Evolutionary conservation across 2,329 filamentous ascomycete species (phyloP), one percentile per base, ranked within the genome.

Genomic region (Metarhizium robertsii): DNA sequence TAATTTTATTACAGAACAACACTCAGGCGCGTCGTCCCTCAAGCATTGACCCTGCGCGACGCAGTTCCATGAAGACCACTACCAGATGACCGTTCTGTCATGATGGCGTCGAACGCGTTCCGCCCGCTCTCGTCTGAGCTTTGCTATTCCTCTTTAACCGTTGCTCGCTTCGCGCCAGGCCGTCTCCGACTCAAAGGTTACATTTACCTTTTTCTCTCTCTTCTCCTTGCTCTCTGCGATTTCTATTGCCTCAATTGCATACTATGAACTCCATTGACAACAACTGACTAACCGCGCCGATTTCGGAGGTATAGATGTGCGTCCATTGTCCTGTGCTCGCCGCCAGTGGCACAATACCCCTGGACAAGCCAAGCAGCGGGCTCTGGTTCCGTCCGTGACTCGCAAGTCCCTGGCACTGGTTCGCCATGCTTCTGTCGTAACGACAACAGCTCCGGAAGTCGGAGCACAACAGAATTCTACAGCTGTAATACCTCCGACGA

Each of bases 311-410:
- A n/a, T 32, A 55, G 63, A 62, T 58, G 59, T 56, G 47, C 58
- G 52, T 48, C 54, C 58, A 6, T 55, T 63, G 46, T 53, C 64
- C 32, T 57, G 61, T 34, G 57, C 61, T 38, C 66, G 66, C 45
- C 68, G 68, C 53, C 67, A 72, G 59, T 76, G 73, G 73, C 70
- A 75, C 59, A 69, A 65, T 59, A 70, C 71, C 20, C 55, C 64
- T 20, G 59, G 62, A 30, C 60, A 65, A 36, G 58, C 64, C 52
- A 65, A 65, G 54, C 65, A 64, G 49, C 62, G 60, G 45, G 64
- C 64, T 56, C 58, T 65, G 20, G 64, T 67, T 16, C 60, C 65
- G 18, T 64, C 62, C 42, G 55, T 64, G 34, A 55, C 62, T 16
- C 70, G 64, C 55, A 61, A 53, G 18, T 34, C 71, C 36, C 62